Evolutionary conservation across 2,329 filamentous ascomycete species (phyloP).

Genomic region (Trichophyton verrucosum): DNA sequence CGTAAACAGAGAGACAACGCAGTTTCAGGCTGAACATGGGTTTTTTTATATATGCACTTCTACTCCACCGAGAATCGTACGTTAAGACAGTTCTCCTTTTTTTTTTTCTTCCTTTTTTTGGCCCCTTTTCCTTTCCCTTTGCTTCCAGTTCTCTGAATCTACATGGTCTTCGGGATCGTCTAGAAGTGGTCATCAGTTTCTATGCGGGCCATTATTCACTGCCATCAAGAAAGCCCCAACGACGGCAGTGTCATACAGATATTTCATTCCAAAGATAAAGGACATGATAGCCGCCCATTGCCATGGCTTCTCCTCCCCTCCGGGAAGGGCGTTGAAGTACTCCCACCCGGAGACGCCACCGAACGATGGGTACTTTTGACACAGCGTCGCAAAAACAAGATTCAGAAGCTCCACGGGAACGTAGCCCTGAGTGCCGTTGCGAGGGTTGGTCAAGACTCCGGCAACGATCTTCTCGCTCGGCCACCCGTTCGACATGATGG

Average conservation of each 20-base stretch:
- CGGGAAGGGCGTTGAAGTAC: constrained; percentile 72
- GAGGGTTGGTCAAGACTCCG: constrained; percentile 66
- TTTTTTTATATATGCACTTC: neutral
- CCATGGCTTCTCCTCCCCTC: constrained; percentile 52
- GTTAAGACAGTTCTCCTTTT: neutral
- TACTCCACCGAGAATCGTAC: neutral
- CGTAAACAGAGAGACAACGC: neutral
- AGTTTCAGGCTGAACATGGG: neutral
- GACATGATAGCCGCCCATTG: constrained; percentile 65
- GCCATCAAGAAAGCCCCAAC: neutral
- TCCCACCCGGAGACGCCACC: constrained; percentile 94
- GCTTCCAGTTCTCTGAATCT: too few species aligned
- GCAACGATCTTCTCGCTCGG: constrained; percentile 60
- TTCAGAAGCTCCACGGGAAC: constrained; percentile 48
- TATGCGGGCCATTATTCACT: neutral
- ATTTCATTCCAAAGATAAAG: constrained; percentile 33
- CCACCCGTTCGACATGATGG: constrained; percentile 49
- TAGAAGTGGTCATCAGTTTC: neutral
- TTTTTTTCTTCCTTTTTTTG: neutral
- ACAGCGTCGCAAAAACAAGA: constrained; percentile 45
- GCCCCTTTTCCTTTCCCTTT: too few species aligned
- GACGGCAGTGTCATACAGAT: constrained; percentile 22
- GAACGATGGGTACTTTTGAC: constrained; percentile 53
- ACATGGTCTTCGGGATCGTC: too few species aligned
- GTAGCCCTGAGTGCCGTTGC: constrained; percentile 54